Evolutionary conservation across 805 yeast genomes (phyloP).

Genomic region (Tetrapisispora phaffii): DNA sequence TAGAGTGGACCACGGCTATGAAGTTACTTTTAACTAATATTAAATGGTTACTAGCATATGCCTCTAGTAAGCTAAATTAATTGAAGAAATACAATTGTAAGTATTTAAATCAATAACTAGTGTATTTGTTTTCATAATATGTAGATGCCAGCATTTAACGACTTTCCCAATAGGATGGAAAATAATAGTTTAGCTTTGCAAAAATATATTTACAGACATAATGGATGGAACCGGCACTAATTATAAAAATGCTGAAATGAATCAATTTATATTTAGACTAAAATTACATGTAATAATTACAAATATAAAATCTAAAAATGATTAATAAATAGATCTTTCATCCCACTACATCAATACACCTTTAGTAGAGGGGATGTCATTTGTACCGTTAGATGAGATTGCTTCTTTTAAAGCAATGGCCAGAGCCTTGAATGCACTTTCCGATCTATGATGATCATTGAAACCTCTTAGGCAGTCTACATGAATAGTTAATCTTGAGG

Average conservation of each 20-base stretch:
- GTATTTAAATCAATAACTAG: too few relatives aligned
- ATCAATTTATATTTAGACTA: too few relatives aligned
- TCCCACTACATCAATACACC: conserved; percentile 81
- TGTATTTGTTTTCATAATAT: too few relatives aligned
- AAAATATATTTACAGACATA: too few relatives aligned
- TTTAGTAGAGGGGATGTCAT: conserved; percentile 93
- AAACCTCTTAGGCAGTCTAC: conserved; percentile 89
- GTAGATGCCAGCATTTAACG: too few relatives aligned
- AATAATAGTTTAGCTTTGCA: too few relatives aligned
- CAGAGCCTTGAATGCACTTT: conserved; percentile 90
- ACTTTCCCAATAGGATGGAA: too few relatives aligned
- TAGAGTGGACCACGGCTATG: conserved; percentile 87
- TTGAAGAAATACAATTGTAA: neutral
- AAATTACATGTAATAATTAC: too few relatives aligned
- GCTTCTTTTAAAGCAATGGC: conserved; percentile 91
- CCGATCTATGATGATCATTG: conserved; percentile 95
- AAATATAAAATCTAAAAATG: neutral
- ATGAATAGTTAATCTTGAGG: conserved; percentile 83
- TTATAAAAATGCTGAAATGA: too few relatives aligned
- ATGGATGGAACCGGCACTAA: too few relatives aligned
- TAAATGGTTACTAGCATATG: conserved; percentile 77
- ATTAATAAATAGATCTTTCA: neutral
- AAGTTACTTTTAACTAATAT: conserved; percentile 67
- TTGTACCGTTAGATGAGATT: conserved; percentile 65
- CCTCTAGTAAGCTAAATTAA: conserved; percentile 35